Evolutionary conservation across 2,329 filamentous ascomycete genomes (phyloP), one percentile per base, ranked within the genome.

Genomic region (Trichoderma simmonsii): DNA sequence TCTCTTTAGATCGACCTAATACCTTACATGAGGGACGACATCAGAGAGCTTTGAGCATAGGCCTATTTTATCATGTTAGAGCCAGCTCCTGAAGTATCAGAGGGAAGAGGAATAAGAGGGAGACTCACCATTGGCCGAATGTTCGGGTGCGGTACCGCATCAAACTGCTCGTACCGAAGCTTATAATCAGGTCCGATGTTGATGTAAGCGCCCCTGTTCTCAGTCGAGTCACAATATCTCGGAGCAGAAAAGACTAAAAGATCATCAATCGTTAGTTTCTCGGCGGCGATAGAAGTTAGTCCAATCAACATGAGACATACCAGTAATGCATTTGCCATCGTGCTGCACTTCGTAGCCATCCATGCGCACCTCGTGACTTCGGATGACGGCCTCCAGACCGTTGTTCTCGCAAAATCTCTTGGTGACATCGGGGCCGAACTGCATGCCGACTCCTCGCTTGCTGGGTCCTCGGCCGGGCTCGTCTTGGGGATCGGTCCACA

Each of bases 271-370:
- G 75, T 81, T 51, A 59, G 32, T 21, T 30, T 43, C 28, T 14
- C 26, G 9, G 34, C 51, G n/a, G 24, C 18, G 26, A 51, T 28
- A 26, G 8, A 39, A 15, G 32, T 6, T 8, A 54, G 15, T 15
- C 34, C 39, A 57, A 43, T 54, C 12, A 43, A 24, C 26, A 18
- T 21, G n/a, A 51, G 66, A 73, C 57, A 75, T 86, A 93, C 92
- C 92, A 61, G 96, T 99, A 77, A 99, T 98, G 81, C 96, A 99
- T 77, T 90, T 91, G 75, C 95, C 96, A 77, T 96, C 92, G 81
- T 99, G 96, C 86, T 99, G 95, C 76, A 97, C 93, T 81, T 99
- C 95, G 79, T 98, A 99, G n/a, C 96, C 96, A 73, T 96, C 95
- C 96, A 99, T 99, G 77, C 96, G 91, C 32, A 99, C 96, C 82